Evolutionary conservation across 139 green algal genomes (phyloP).

Genomic region (Picochlorum costavermella): DNA sequence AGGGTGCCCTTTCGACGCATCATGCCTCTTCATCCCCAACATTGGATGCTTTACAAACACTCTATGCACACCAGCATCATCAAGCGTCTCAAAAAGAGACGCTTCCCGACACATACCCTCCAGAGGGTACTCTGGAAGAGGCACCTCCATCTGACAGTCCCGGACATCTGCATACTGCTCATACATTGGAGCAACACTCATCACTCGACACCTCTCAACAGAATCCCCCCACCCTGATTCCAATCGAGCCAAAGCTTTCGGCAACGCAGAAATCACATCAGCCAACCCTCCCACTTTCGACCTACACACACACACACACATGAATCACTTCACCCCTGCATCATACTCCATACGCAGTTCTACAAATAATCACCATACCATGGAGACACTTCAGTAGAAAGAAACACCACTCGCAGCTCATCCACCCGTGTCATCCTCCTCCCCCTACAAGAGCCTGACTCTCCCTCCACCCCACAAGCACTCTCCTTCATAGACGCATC

Average conservation of each 20-base stretch:
- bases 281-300: constrained; percentile 73
- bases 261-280: constrained; percentile 67
- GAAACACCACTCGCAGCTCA: constrained; percentile 62
- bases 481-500: too few species aligned
- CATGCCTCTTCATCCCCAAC: constrained; percentile 34
- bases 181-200: constrained; percentile 75
- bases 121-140: constrained; percentile 19
- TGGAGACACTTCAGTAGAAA: constrained; percentile 69
- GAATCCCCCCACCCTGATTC: not conserved
- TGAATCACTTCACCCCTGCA: not conserved
- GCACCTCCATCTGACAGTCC: constrained; percentile 46
- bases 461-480: too few species aligned
- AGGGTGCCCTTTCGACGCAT: not conserved
- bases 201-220: constrained; percentile 60
- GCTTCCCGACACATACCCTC: too few species aligned
- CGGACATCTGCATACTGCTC: constrained; percentile 37
- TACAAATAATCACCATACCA: constrained; percentile 26
- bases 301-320: not conserved
- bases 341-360: too few species aligned
- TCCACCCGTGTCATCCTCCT: not conserved
- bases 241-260: constrained; percentile 36
- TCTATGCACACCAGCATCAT: constrained; percentile 45
- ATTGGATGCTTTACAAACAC: constrained; percentile 79
- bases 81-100: too few species aligned
- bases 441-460: too few species aligned